phyloP scores from a whole-genome alignment of 768 basidiomycete species.

The Amanita subjunquillea region DNA sequence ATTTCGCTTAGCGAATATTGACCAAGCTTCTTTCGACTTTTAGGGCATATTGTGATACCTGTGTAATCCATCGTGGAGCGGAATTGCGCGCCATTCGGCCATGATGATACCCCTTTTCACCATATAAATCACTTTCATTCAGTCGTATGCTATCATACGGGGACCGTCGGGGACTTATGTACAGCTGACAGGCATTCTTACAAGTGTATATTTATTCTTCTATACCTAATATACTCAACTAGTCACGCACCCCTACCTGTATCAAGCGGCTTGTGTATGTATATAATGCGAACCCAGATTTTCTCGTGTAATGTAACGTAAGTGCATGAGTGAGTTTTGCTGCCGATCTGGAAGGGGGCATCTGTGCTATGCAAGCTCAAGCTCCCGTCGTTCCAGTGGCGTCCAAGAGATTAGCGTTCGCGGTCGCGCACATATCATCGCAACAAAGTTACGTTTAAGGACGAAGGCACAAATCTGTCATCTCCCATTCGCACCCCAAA shows the following conservation, averaged over 20 bases:
- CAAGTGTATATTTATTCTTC: neutral
- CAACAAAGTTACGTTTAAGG: neutral
- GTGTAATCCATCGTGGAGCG: neutral
- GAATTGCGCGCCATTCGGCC: neutral
- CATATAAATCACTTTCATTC: neutral
- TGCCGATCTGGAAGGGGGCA: neutral
- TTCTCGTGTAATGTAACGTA: neutral
- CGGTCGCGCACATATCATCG: neutral
- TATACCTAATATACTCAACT: neutral
- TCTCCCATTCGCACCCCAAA: neutral
- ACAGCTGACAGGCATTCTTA: neutral
- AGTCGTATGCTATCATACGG: neutral
- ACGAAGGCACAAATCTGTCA: neutral
- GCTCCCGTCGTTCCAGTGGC: neutral
- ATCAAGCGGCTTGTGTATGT: neutral
- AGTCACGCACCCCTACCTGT: neutral
- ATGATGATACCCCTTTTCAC: neutral
- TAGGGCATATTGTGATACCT: constrained; percentile 1
- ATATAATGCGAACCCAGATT: neutral
- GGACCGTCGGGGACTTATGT: constrained; percentile 1
- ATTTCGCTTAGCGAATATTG: neutral
- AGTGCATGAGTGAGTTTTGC: neutral
- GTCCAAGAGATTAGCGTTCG: neutral
- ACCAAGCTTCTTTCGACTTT: neutral
- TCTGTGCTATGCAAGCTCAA: neutral